These are phyloP conservation scores for Paraurostyla sp. DNA, from an alignment of 73 alveolate genomes.

Conservation along the genomic window DNA sequence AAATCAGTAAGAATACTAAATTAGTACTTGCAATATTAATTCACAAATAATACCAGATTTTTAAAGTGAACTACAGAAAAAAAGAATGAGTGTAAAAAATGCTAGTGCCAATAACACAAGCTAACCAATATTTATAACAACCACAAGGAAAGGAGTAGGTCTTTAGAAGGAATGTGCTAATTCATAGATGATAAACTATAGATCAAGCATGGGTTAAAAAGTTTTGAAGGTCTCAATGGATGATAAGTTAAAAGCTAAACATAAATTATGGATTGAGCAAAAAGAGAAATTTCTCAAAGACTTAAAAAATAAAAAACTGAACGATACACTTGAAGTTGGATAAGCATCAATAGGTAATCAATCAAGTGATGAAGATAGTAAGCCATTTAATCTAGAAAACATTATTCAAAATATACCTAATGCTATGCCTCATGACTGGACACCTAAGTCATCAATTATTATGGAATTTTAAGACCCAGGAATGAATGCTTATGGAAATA, in stretches of 20 bases:
- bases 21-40: neutral
- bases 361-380: neutral
- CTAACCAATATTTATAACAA: constrained; percentile 14
- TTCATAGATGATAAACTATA: neutral
- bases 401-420: neutral
- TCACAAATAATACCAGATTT: constrained; percentile 2
- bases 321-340: neutral
- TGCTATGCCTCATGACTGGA: constrained; percentile 16
- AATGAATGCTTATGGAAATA: neutral
- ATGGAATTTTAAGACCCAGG: constrained; percentile 5
- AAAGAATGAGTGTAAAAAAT: neutral
- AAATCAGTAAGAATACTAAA: neutral
- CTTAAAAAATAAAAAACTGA: neutral
- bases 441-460: constrained; percentile 5
- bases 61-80: neutral
- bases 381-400: neutral
- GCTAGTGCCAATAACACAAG: neutral
- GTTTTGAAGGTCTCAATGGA: constrained; percentile 26
- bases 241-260: neutral
- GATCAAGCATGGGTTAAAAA: constrained; percentile 17
- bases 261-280: constrained; percentile 22
- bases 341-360: neutral
- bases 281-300: neutral
- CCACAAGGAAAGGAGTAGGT: constrained; percentile 11
- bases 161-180: constrained; percentile 26